Percentiles rank a stretch among this genome's conserved stretches.
Conservation (phyloP, 164 flowering plant genomes). For the grape (Vitis vinifera) region ASM3070453v1 NC_081818.1:19659001-19659500, state of each 20-base stretch:
- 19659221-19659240: background rate
- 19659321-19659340: conserved; percentile 1
- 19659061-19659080: too few relatives aligned
- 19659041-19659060: too few relatives aligned
- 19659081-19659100: background rate
- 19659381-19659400: background rate
- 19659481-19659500: too few relatives aligned
- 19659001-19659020: too few relatives aligned
- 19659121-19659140: background rate
- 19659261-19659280: background rate
- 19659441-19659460: too few relatives aligned
- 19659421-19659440: too few relatives aligned
- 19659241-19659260: background rate
- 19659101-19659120: conserved; percentile 9
- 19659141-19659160: conserved; percentile 7
- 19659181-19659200: background rate
- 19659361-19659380: background rate
- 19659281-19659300: background rate
- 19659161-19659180: conserved; percentile 5
- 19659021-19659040: too few relatives aligned
- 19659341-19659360: background rate
- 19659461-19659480: too few relatives aligned
- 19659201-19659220: background rate
- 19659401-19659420: background rate
- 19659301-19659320: background rate